Base-by-base conservation (phyloP, 805 yeast species). In the Monosporozyma siamensis region DNA sequence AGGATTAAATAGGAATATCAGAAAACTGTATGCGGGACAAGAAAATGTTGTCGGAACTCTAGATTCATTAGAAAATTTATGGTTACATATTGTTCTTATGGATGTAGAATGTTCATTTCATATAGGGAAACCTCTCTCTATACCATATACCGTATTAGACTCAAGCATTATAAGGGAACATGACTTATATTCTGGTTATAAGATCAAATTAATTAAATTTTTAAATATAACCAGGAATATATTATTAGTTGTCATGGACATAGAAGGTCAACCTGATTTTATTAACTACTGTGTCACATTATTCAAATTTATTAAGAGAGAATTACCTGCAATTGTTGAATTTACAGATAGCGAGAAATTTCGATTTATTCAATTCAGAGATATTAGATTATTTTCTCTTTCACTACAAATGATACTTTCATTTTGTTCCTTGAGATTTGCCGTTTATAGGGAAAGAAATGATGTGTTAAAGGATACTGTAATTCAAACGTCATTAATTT, bases 1-100 rank as follows among this genome's bases (percentile, higher is more conserved):
- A 18, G 64, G 64, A 2, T 44, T 63, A 21, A 47, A 57, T 40
- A 43, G 44, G 6, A 43, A 55, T 42, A 53, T 56, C n/a, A 40
- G 43, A 6, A 22, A 40, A 9, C 17, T 52, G 1, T 55, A 48
- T 34, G 31, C 40, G 6, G 46, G 38, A 8, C 46, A 50, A 20
- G 54, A 50, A 27, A 15, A 38, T 7, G 21, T 43, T 4, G 45
- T 54, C 4, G 64, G 64, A 3, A 46, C 48, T 22, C 7, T 51
- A n/a, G 44, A 45, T 8, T 36, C 54, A 2, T 11, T 63, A 8
- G 53, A 55, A 40, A 51, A 52, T 17, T 25, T 59, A n/a, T 61
- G 63, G 58, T 45, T 50, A 12, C 52, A 55, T 52, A 47, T 53
- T 1, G 18, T 61, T 9, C 51, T 44, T 17, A 35, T 45, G 9